A percentile compares a stretch with the other conserved stretches of the same genome.
phyloP scores from a whole-genome alignment of 345 rosid species.

The Aquilaria yunnanensis region DNA sequence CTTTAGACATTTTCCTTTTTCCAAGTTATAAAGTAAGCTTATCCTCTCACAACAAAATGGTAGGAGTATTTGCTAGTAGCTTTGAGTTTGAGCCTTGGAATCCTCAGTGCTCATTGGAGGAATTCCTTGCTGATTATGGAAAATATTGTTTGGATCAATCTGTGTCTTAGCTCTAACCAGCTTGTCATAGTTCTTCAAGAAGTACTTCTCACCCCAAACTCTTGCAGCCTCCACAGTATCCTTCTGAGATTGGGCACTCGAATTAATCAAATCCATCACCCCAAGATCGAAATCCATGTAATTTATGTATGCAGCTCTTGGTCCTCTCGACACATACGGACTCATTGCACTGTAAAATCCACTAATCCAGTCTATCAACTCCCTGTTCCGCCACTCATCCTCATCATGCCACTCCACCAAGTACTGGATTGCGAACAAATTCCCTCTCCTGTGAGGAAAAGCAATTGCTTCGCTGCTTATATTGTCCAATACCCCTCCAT shows the following conservation, averaged over 20 bases:
- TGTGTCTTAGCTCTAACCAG: conserved; percentile 35
- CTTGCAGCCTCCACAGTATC: conserved; percentile 34
- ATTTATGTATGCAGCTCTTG: conserved; percentile 53
- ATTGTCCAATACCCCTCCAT: conserved; percentile 43
- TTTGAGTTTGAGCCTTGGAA: not conserved
- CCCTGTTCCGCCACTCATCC: conserved; percentile 14
- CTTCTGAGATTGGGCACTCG: not conserved
- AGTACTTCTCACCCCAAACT: conserved; percentile 46
- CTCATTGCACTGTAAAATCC: conserved; percentile 35
- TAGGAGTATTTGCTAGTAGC: too few relatives aligned
- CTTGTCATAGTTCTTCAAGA: conserved; percentile 37
- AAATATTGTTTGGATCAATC: conserved; percentile 44
- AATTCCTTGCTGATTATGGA: conserved; percentile 42
- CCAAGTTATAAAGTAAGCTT: too few relatives aligned
- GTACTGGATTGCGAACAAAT: conserved; percentile 42
- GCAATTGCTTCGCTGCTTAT: conserved; percentile 35
- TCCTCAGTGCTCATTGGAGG: conserved; percentile 19
- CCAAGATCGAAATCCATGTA: conserved; percentile 58
- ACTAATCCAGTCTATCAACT: conserved; percentile 28
- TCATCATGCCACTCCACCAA: conserved; percentile 40
- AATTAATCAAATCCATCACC: conserved; percentile 11
- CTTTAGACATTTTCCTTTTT: too few relatives aligned
- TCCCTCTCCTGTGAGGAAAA: conserved; percentile 55
- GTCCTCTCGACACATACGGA: conserved; percentile 38
- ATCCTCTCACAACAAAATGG: too few relatives aligned